A percentile compares a stretch with the other conserved stretches of the same genome.
phyloP scores from a whole-genome alignment of 371 early-diverging fungal species.

The Mortierella sp. region DNA sequence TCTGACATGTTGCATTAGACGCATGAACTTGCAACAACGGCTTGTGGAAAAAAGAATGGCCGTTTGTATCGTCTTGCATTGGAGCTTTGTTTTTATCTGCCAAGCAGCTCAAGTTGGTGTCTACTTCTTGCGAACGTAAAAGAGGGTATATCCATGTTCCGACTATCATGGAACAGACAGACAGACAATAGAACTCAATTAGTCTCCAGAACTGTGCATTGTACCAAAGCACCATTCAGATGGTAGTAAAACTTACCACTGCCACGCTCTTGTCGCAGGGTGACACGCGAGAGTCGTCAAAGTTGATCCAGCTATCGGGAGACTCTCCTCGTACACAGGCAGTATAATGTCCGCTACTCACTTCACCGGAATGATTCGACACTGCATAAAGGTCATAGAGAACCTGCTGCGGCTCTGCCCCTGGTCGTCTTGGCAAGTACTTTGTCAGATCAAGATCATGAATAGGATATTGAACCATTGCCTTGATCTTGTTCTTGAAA shows the following conservation, averaged over 20 bases:
- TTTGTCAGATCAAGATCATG: conserved; percentile 60
- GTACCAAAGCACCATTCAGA: background rate
- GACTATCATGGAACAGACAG: conserved; percentile 30
- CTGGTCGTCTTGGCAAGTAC: conserved; percentile 33
- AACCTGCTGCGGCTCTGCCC: conserved; percentile 28
- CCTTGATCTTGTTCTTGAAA: conserved; percentile 92
- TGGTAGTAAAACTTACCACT: conserved; percentile 56
- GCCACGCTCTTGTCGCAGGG: conserved; percentile 72
- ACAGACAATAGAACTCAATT: background rate
- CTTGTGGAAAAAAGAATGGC: no score
- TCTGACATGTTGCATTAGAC: no score
- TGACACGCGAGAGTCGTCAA: conserved; percentile 92
- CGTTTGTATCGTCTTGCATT: no score
- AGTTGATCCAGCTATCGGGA: conserved; percentile 88
- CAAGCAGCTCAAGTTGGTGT: no score
- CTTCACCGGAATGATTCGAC: conserved; percentile 95
- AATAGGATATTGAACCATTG: conserved; percentile 87
- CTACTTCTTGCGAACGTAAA: conserved; percentile 62
- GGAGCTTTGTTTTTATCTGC: no score
- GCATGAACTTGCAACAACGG: no score
- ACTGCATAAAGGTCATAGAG: conserved; percentile 90
- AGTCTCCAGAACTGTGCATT: no score
- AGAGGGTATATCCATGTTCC: conserved; percentile 68
- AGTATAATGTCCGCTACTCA: conserved; percentile 96
- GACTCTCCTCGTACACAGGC: conserved; percentile 86